phyloP scores from a whole-genome alignment of 1,139 yeast species.

The Tardiomyces depauwii region DNA sequence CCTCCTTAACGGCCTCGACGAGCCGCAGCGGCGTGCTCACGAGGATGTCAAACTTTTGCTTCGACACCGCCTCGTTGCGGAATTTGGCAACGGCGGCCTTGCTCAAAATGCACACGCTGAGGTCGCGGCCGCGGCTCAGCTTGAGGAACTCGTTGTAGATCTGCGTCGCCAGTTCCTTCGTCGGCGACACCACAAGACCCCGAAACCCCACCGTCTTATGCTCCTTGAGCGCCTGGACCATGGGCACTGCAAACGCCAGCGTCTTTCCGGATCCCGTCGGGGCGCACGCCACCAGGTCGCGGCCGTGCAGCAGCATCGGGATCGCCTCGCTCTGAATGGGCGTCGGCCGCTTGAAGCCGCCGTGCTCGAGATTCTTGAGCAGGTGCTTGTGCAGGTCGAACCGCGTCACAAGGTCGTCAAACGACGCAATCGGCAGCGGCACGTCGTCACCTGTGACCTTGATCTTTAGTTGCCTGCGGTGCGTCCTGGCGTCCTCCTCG shows the following conservation, averaged over 20 bases:
- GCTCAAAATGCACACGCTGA: slow-evolving; percentile 59
- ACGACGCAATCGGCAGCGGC: slow-evolving; percentile 83
- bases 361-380: slow-evolving; percentile 51
- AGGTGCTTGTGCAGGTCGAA: slow-evolving; percentile 56
- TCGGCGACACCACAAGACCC: slow-evolving; percentile 82
- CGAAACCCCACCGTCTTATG: slow-evolving; percentile 37
- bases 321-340: slow-evolving; percentile 84
- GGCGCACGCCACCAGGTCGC: slow-evolving; percentile 80
- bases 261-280: slow-evolving; percentile 96
- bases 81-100: slow-evolving; percentile 68
- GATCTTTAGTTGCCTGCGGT: slow-evolving; percentile 45
- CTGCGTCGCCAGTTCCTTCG: slow-evolving; percentile 84
- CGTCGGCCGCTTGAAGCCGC: slow-evolving; percentile 77
- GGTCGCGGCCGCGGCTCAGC: slow-evolving; percentile 34
- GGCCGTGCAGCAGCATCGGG: slow-evolving; percentile 50
- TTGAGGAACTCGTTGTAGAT: slow-evolving; percentile 60
- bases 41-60: slow-evolving; percentile 63
- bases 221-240: slow-evolving; percentile 40
- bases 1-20: slow-evolving; percentile 63
- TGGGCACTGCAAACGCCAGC: slow-evolving; percentile 74
- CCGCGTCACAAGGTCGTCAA: slow-evolving; percentile 62
- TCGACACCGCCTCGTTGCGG: slow-evolving; percentile 43
- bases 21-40: slow-evolving; percentile 84
- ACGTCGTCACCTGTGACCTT: slow-evolving; percentile 69
- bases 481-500: slow-evolving; percentile 43